Percentiles rank a stretch among this genome's conserved stretches.
Conservation (phyloP, 805 yeast species). For the Saccharomycopsis capsularis region DNA sequence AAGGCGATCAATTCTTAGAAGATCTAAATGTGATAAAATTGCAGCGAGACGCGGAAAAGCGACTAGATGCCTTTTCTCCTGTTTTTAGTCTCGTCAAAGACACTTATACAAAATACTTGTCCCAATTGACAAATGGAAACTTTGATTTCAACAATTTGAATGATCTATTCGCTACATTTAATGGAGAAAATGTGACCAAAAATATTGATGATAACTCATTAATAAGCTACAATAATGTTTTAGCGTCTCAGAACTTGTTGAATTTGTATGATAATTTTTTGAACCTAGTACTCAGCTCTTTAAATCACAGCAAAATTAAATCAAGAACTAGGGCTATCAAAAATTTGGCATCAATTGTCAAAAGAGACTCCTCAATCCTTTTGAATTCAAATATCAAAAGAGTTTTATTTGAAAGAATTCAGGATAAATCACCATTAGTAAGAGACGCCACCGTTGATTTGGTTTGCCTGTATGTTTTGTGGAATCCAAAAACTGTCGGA, state of each 20-base stretch:
- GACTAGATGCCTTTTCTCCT: slow-evolving; percentile 1
- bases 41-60: slow-evolving; percentile 13
- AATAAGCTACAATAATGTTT: slow-evolving; percentile 6
- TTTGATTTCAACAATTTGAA: neutral
- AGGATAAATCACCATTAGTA: slow-evolving; percentile 62
- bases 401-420: slow-evolving; percentile 44
- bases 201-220: neutral
- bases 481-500: slow-evolving; percentile 38
- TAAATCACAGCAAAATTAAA: slow-evolving; percentile 44
- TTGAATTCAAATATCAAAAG: slow-evolving; percentile 42
- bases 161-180: neutral
- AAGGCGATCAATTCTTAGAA: slow-evolving; percentile 1
- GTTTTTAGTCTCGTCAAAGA: slow-evolving; percentile 2
- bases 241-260: slow-evolving; percentile 24
- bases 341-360: slow-evolving; percentile 48
- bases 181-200: neutral
- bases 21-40: slow-evolving; percentile 7
- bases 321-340: slow-evolving; percentile 60
- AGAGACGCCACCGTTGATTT: slow-evolving; percentile 72
- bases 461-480: slow-evolving; percentile 40
- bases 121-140: neutral
- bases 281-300: slow-evolving; percentile 39
- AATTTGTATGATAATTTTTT: slow-evolving; percentile 47
- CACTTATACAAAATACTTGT: slow-evolving; percentile 6
- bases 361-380: slow-evolving; percentile 46